These are phyloP conservation scores for Umbelopsis sp. DNA, from an alignment of 192 early-diverging fungal species.

Conservation along the genomic window DNA sequence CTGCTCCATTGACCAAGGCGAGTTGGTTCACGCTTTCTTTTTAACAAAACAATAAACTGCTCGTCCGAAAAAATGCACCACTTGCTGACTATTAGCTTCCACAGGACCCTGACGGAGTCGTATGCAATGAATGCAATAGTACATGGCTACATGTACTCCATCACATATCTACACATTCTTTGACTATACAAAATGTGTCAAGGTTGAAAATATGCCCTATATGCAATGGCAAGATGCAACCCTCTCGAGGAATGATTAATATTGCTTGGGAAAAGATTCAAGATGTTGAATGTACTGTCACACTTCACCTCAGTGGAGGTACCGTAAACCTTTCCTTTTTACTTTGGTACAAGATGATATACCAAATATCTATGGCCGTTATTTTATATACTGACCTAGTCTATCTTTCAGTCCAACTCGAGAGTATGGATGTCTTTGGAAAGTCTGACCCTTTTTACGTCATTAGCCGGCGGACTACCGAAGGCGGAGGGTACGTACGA, in stretches of 20 bases:
- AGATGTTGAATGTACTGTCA: constrained; percentile 13
- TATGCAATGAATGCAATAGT: constrained; percentile 11
- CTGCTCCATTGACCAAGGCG: not conserved
- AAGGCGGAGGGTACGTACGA: constrained; percentile 16
- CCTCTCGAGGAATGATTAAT: constrained; percentile 8
- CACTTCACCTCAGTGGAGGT: constrained; percentile 18
- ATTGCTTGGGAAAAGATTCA: constrained; percentile 17
- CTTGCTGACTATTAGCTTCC: not conserved
- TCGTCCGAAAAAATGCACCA: too few relatives aligned
- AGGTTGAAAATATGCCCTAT: not conserved
- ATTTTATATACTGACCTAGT: too few relatives aligned
- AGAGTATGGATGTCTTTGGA: constrained; percentile 17
- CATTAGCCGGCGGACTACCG: constrained; percentile 4
- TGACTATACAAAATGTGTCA: not conserved
- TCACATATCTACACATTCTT: not conserved
- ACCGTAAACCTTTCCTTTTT: not conserved
- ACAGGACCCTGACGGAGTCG: constrained; percentile 13
- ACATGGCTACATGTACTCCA: constrained; percentile 17
- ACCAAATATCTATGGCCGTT: too few relatives aligned
- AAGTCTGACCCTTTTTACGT: constrained; percentile 21
- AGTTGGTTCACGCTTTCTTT: not conserved
- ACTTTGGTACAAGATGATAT: not conserved
- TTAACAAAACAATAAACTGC: not conserved
- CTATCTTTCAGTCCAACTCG: not conserved
- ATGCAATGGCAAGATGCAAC: not conserved